Base-by-base conservation (phyloP, 2,329 filamentous ascomycete genomes). In the Claviceps fusiformis region DNA sequence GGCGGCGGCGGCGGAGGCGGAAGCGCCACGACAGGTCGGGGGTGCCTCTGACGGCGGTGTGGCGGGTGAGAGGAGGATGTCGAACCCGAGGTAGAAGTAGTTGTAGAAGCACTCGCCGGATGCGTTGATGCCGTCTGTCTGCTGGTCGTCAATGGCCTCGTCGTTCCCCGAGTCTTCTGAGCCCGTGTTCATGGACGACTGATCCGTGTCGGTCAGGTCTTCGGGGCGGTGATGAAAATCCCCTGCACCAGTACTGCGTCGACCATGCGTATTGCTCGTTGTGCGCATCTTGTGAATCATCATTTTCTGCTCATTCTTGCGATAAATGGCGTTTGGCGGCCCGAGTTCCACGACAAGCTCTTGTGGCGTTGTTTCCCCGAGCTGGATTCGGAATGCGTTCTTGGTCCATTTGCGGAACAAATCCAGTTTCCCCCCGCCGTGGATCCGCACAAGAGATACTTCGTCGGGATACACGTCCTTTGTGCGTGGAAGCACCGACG, bases 11-110 rank as follows among this genome's bases (percentile, higher is more conserved):
- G 19, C 19, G 19, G 19, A 19, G 19, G 19, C 19, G 19, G 19
- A 19, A 19, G 19, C 1, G 19, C 19, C 43, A 13, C 58, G 60
- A 33, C 50, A 27, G 27, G 3, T 33, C 72, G 13, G 86, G 0
- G 86, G 83, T 7, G 75, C 73, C 27, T 80, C 80, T 0, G 86
- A 87, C 4, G 85, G 75, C 5, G 77, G 67, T 0, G 81, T 82
- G 0, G 88, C 86, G 35, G 83, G 82, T 0, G 92, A 95, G n/a
- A 98, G 80, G 5, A 97, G 77, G 10, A 96, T 80, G 68, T 98
- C 93, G 65, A 98, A 95, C 1, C 93, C 93, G 59, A 95, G 85
- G 60, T 92, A 86, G 66, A 96, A 98, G 68, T 98, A 98, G 68
- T 97, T 97, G 71, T 93, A 96, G 67, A 97, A 98, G 60, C 85